Base-by-base conservation (phyloP, 306 rosid genomes). In the Prunus padus region DNA sequence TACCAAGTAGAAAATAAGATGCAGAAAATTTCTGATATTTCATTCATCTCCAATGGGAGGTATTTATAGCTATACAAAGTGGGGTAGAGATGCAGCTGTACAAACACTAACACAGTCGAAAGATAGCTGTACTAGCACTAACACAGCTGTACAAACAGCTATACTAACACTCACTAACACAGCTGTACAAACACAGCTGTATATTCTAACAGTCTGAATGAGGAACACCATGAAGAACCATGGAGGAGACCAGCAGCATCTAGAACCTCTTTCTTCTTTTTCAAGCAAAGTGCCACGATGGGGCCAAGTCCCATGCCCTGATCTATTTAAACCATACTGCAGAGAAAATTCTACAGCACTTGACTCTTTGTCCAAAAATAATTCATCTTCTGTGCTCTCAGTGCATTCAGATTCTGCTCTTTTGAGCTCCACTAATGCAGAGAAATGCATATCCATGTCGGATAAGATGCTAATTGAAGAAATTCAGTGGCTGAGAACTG, bases 281-380 rank as follows among this genome's bases (percentile, higher is more conserved):
- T 63, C 74, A 46, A 77, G 86, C 63, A 86, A 87, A 33, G 52
- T 77, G 66, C 82, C 90, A 40, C 92, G 61, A 37, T 93, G 98
- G 91, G 98, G 98, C n/a, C 86, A 89, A 84, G 93, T 93, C 71
- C 81, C 83, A 47, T 89, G 91, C 62, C 92, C 98, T 45, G 81
- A 55, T 52, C 40, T 57, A 26, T 86, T 93, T 57, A 73, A 65
- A 67, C 69, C 55, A 54, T 72, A 83, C 31, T 65, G 65, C 65
- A 60, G 80, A 60, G 91, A 86, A 66, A 86, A 77, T 77, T 72
- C 86, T 72, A 81, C 46, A 72, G 44, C 67, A 72, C 81, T 33
- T 51, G 68, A 50, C 72, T 82, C 88, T 69, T 66, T 63, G 63
- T 77, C 82, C 22, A 79, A 77, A 71, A 66, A 50, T 52, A 80